phyloP scores from a whole-genome alignment of 208 protist species.

The Trypanosoma melophagium region DNA sequence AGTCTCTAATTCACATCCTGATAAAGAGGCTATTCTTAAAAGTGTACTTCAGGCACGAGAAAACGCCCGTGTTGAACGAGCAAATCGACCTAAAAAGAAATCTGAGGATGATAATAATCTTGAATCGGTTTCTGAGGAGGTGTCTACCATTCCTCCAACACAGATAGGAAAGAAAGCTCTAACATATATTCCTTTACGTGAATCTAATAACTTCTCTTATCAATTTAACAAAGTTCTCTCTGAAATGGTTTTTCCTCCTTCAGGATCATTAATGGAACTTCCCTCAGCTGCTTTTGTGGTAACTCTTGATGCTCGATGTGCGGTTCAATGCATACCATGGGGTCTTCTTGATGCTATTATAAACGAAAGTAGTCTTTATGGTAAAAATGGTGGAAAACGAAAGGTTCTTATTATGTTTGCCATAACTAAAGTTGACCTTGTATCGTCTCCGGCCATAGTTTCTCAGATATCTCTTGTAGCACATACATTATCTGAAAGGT shows the following conservation, averaged over 20 bases:
- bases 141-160: background rate
- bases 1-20: conserved; percentile 82
- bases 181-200: conserved; percentile 58
- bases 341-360: conserved; percentile 81
- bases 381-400: conserved; percentile 34
- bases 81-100: conserved; percentile 10
- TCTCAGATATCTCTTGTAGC: conserved; percentile 75
- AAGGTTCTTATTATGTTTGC: conserved; percentile 80
- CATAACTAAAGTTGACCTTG: conserved; percentile 77
- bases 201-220: conserved; percentile 67
- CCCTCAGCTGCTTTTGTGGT: conserved; percentile 75
- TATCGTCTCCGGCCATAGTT: conserved; percentile 71
- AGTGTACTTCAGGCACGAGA: conserved; percentile 73
- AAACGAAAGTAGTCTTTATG: conserved; percentile 46
- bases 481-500: conserved; percentile 53
- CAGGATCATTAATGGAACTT: conserved; percentile 45
- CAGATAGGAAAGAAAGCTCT: conserved; percentile 45
- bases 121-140: conserved; percentile 19
- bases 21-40: conserved; percentile 84
- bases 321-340: conserved; percentile 82
- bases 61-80: conserved; percentile 58
- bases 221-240: conserved; percentile 74
- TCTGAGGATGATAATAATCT: conserved; percentile 24
- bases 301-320: conserved; percentile 79
- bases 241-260: conserved; percentile 66